phyloP scores from a whole-genome alignment of 495 filamentous ascomycete genomes.

The Hyphodiscus hymeniophilus region DNA sequence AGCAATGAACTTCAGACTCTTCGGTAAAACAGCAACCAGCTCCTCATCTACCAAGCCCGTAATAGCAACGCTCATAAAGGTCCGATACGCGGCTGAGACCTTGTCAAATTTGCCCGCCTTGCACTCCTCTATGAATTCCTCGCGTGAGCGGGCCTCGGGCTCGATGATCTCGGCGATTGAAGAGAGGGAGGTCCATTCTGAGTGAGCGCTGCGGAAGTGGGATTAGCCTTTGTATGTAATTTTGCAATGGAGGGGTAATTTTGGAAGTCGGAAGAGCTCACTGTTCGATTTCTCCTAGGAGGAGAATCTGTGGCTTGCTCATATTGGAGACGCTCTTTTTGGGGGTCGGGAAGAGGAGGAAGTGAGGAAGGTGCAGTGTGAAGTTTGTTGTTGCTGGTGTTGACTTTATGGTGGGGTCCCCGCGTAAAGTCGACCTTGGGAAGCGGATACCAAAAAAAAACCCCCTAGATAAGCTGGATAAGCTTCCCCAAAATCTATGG shows the following conservation, averaged over 20 bases:
- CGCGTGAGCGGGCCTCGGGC: slow-evolving; percentile 36
- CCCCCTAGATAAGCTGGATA: slow-evolving; percentile 12
- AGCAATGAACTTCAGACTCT: slow-evolving; percentile 42
- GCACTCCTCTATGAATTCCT: slow-evolving; percentile 68
- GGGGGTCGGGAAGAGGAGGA: background rate
- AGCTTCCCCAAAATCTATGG: slow-evolving; percentile 11
- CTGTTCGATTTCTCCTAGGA: slow-evolving; percentile 48
- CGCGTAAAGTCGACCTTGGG: too few species aligned
- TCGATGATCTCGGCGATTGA: slow-evolving; percentile 41
- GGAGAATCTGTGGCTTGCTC: slow-evolving; percentile 41
- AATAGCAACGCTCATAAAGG: slow-evolving; percentile 55
- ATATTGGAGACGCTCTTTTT: slow-evolving; percentile 12
- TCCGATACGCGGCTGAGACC: slow-evolving; percentile 65
- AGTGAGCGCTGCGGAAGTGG: slow-evolving; percentile 25
- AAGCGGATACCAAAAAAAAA: background rate
- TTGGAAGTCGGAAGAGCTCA: slow-evolving; percentile 26
- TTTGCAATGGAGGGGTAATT: slow-evolving; percentile 1
- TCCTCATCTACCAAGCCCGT: slow-evolving; percentile 66
- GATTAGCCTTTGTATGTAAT: slow-evolving; percentile 3
- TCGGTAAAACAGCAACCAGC: slow-evolving; percentile 51
- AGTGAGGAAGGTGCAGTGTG: background rate
- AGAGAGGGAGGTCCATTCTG: slow-evolving; percentile 42
- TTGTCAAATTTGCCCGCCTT: slow-evolving; percentile 58
- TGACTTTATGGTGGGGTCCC: slow-evolving; percentile 15
- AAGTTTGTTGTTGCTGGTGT: background rate